phyloP scores from a whole-genome alignment of 73 alveolate species.

The Effrenium voratum region DNA sequence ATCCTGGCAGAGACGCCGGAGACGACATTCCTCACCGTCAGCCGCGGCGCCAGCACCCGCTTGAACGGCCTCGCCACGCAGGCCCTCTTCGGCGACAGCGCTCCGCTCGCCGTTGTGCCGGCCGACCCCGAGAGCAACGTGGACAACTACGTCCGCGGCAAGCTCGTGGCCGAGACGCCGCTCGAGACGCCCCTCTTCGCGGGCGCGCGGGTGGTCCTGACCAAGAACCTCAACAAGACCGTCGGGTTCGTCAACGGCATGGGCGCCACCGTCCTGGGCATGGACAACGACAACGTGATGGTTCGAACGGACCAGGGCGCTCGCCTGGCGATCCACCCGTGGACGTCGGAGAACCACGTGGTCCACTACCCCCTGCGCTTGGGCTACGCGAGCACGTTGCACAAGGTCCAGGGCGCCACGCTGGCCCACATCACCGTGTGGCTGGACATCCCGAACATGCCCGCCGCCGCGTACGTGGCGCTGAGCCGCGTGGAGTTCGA shows the following conservation, averaged over 20 bases:
- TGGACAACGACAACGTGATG: background rate
- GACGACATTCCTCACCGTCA: conserved; percentile 41
- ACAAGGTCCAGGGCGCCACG: conserved; percentile 17
- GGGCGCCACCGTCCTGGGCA: conserved; percentile 38
- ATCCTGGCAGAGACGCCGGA: conserved; percentile 40
- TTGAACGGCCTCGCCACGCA: conserved; percentile 31
- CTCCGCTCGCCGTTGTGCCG: conserved; percentile 15
- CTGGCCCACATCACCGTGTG: background rate
- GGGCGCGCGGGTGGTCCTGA: background rate
- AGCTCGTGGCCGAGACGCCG: background rate
- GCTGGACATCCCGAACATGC: background rate
- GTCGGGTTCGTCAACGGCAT: conserved; percentile 55
- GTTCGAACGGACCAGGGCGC: background rate
- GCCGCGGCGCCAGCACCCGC: conserved; percentile 23
- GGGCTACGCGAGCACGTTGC: conserved; percentile 6
- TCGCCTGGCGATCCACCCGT: background rate
- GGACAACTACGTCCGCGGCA: conserved; percentile 21
- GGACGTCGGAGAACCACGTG: background rate
- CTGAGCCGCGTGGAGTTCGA: conserved; percentile 8
- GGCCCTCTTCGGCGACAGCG: background rate
- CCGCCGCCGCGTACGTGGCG: conserved; percentile 29
- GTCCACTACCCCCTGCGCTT: background rate
- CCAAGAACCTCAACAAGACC: conserved; percentile 38
- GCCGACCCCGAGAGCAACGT: conserved; percentile 70
- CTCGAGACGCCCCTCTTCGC: background rate